A percentile compares a stretch with the other conserved stretches of the same genome.
These are phyloP conservation scores for Calonectria honghensis DNA, from an alignment of 2,329 filamentous ascomycete species.

Conservation along the genomic window DNA sequence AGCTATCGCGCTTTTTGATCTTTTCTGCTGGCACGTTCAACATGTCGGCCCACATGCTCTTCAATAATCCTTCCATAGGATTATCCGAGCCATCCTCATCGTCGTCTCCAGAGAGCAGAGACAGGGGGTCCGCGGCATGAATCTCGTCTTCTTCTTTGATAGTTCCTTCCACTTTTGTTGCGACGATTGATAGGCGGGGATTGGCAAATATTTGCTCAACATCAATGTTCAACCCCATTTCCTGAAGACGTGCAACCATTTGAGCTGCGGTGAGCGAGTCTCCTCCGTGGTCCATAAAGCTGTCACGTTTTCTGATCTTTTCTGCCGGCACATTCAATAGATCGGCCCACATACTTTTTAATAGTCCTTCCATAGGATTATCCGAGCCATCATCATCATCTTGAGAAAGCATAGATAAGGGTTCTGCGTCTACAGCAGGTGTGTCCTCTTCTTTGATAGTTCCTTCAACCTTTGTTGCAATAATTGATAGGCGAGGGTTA, in stretches of 20 bases:
- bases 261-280: not conserved
- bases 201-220: not conserved
- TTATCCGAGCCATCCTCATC: not conserved
- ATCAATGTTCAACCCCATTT: slow-evolving; percentile 9
- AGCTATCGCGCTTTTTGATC: not conserved
- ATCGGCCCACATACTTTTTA: slow-evolving; percentile 4
- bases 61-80: not conserved
- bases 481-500: not conserved
- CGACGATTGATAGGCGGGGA: not conserved
- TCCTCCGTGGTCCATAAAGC: not conserved
- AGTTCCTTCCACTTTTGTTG: not conserved
- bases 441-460: not conserved
- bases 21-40: not conserved
- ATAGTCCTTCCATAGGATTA: not conserved
- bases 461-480: not conserved
- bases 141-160: not conserved
- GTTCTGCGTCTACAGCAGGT: not conserved
- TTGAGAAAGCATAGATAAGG: not conserved
- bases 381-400: not conserved
- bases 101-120: not conserved
- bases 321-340: not conserved
- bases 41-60: slow-evolving; percentile 8
- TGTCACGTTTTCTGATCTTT: not conserved
- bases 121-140: not conserved
- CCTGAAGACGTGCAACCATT: not conserved